These are phyloP conservation scores for Haplographium delicatum DNA, from an alignment of 495 filamentous ascomycete species.

Conservation along the genomic window DNA sequence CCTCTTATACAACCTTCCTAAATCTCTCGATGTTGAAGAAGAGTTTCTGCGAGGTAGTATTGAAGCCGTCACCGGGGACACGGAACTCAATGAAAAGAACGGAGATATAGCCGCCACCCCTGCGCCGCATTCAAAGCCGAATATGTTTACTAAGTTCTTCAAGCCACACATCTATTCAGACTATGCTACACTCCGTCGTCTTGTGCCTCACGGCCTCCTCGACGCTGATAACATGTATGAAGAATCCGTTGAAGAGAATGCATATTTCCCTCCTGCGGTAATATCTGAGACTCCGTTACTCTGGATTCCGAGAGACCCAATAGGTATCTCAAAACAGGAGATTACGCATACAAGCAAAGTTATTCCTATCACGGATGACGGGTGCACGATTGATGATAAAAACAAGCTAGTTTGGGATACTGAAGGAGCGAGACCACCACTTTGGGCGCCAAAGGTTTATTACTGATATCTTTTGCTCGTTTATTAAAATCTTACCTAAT, in stretches of 20 bases:
- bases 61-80: constrained; percentile 26
- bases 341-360: constrained; percentile 62
- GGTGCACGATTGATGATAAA: constrained; percentile 74
- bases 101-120: constrained; percentile 27
- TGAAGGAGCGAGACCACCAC: constrained; percentile 66
- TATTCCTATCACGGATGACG: constrained; percentile 79
- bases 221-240: constrained; percentile 45
- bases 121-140: constrained; percentile 33
- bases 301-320: constrained; percentile 76
- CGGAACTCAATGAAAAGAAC: constrained; percentile 23
- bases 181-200: constrained; percentile 64
- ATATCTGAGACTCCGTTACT: constrained; percentile 59
- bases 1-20: constrained; percentile 74
- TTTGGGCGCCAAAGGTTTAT: constrained; percentile 67
- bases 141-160: constrained; percentile 61
- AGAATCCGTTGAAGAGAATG: constrained; percentile 56
- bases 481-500: too few relatives aligned
- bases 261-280: constrained; percentile 74
- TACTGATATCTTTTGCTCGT: too few relatives aligned
- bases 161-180: constrained; percentile 71
- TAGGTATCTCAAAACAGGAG: constrained; percentile 76
- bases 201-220: constrained; percentile 56
- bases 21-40: constrained; percentile 55
- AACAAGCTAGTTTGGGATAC: constrained; percentile 72
- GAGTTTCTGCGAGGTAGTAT: constrained; percentile 45